Conservation (phyloP, 257 asterid genomes). For the Solanum pinnatisectum region DNA sequence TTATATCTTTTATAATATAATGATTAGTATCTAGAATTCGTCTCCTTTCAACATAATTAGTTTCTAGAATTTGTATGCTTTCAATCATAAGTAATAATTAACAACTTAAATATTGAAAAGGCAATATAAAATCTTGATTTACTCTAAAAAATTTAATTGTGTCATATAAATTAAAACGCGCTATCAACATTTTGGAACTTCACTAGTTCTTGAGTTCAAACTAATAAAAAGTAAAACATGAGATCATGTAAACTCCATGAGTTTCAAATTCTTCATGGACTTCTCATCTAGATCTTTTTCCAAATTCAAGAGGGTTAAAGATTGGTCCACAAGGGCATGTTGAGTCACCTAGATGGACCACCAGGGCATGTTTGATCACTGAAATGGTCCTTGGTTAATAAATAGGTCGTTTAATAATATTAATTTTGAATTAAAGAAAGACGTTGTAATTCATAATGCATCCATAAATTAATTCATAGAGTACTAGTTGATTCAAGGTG, state of each 20-base stretch:
- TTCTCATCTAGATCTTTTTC: background rate
- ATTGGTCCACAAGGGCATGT: background rate
- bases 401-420: background rate
- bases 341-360: background rate
- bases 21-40: background rate
- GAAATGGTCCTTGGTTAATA: background rate
- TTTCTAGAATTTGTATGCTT: too few species aligned
- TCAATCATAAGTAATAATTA: too few species aligned
- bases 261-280: background rate
- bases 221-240: background rate
- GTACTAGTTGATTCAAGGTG: background rate
- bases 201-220: background rate
- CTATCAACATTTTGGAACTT: background rate
- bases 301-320: background rate
- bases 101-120: too few species aligned
- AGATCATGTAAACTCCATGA: background rate
- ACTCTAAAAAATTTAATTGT: fast-evolving
- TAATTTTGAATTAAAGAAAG: background rate
- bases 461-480: background rate
- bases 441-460: background rate
- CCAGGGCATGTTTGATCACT: background rate
- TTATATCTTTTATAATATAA: too few species aligned
- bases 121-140: background rate
- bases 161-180: fast-evolving
- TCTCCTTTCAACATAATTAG: background rate